phyloP scores from a whole-genome alignment of 345 rosid species.

The Lumnitzera racemosa region DNA sequence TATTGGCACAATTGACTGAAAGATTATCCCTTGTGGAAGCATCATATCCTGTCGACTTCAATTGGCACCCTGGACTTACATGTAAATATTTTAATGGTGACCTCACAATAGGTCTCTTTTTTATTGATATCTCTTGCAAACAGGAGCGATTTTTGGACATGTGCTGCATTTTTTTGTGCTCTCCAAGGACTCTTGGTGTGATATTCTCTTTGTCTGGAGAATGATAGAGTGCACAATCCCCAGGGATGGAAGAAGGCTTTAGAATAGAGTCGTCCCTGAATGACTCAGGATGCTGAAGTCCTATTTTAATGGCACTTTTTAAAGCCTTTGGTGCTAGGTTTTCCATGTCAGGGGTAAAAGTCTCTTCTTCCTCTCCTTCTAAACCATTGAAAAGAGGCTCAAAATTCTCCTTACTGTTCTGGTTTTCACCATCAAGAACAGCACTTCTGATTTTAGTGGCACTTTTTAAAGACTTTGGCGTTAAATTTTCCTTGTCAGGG shows the following conservation, averaged over 20 bases:
- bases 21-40: slow-evolving; percentile 23
- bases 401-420: slow-evolving; percentile 16
- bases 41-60: slow-evolving; percentile 18
- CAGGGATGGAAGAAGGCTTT: slow-evolving; percentile 23
- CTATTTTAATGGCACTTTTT: slow-evolving; percentile 33
- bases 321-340: slow-evolving; percentile 56
- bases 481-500: slow-evolving; percentile 79
- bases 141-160: slow-evolving; percentile 22
- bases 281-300: slow-evolving; percentile 17
- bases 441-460: slow-evolving; percentile 25
- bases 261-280: slow-evolving; percentile 25
- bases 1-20: slow-evolving; percentile 10
- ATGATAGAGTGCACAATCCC: slow-evolving; percentile 10
- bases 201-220: slow-evolving; percentile 44
- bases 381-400: slow-evolving; percentile 23
- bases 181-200: slow-evolving; percentile 27
- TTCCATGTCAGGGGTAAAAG: slow-evolving; percentile 73
- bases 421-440: slow-evolving; percentile 18
- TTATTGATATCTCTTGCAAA: slow-evolving; percentile 18
- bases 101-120: slow-evolving; percentile 34
- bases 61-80: slow-evolving; percentile 21
- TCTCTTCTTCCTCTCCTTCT: slow-evolving; percentile 47
- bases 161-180: slow-evolving; percentile 20
- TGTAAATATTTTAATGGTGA: slow-evolving; percentile 47
- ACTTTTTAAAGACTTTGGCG: slow-evolving; percentile 51